phyloP scores from a whole-genome alignment of 176 grass and related monocot species.

The Triticum aestivum region IWGSC_CS_RefSeq_v2.1 NC_057802.1:411492174-411492673 shows the following conservation, averaged over 20 bases:
- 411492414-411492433: conserved; percentile 90
- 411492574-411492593: background rate
- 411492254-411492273: conserved; percentile 88
- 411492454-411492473: conserved; percentile 95
- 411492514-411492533: conserved; percentile 86
- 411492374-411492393: conserved; percentile 94
- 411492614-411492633: no score
- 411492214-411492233: no score
- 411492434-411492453: conserved; percentile 77
- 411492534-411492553: conserved; percentile 83
- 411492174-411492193: no score
- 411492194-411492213: no score
- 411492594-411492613: no score
- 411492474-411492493: conserved; percentile 95
- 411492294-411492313: conserved; percentile 85
- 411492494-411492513: conserved; percentile 93
- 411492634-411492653: no score
- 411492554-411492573: conserved; percentile 98
- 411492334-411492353: conserved; percentile 93
- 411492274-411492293: conserved; percentile 80
- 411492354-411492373: conserved; percentile 96
- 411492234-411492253: conserved; percentile 42
- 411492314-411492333: conserved; percentile 76
- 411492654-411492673: no score
- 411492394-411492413: conserved; percentile 99